These are phyloP conservation scores for Flammula alnicola DNA, from an alignment of 1,284 basidiomycete species.

Conservation along the genomic window DNA sequence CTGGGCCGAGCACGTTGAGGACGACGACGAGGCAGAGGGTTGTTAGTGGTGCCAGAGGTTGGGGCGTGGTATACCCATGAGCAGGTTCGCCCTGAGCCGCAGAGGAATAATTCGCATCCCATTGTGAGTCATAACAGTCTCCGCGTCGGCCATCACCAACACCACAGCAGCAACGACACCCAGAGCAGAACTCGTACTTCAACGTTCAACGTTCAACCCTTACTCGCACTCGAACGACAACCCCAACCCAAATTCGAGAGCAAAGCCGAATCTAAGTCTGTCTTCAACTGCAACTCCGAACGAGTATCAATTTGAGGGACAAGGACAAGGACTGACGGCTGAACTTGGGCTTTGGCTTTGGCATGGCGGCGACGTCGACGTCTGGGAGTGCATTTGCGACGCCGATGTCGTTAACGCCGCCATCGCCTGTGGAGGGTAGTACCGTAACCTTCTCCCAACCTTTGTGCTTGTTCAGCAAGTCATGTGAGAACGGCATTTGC, in stretches of 20 bases:
- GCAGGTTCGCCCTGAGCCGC: background rate
- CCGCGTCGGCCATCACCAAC: background rate
- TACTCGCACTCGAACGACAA: too few relatives aligned
- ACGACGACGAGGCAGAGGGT: constrained; percentile 12
- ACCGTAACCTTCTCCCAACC: too few relatives aligned
- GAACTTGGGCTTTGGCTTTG: background rate
- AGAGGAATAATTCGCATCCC: constrained; percentile 2
- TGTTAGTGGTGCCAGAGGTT: constrained; percentile 7
- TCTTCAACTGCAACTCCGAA: too few relatives aligned
- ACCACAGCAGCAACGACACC: constrained; percentile 6
- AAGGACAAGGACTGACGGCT: too few relatives aligned
- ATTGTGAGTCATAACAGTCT: too few relatives aligned
- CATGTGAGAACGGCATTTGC: too few relatives aligned
- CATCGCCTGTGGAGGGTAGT: constrained; percentile 20
- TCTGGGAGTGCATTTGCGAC: constrained; percentile 11
- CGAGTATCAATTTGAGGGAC: too few relatives aligned
- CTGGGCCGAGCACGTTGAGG: constrained; percentile 5
- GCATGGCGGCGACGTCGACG: background rate
- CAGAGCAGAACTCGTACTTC: too few relatives aligned
- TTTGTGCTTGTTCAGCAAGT: too few relatives aligned
- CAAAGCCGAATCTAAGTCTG: too few relatives aligned
- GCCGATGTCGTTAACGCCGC: constrained; percentile 23
- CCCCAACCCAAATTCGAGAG: too few relatives aligned
- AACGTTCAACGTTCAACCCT: too few relatives aligned
- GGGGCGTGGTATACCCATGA: constrained; percentile 5